Evolutionary conservation across 73 alveolate genomes (phyloP), one percentile per base, ranked within the genome.

Genomic region (Paramecium pentaurelia): DNA sequence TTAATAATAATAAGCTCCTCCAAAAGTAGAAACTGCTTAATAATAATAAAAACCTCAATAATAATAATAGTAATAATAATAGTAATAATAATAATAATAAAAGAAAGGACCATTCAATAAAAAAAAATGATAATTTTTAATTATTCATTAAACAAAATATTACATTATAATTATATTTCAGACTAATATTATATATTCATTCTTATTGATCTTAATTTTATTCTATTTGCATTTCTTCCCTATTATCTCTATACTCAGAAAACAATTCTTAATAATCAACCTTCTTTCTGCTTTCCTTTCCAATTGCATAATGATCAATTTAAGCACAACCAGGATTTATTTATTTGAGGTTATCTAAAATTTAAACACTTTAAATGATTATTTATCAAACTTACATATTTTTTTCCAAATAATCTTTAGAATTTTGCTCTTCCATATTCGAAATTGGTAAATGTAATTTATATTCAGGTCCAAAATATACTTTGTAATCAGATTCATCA

Each of bases 401-500:
- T 87, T 87, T 77, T 60, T 87, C 93, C 37, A 93, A 92, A 71
- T 95, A 92, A 60, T 94, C 98, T 75, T 97, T 96, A 34, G 97
- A 88, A 92, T 98, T 98, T 38, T 95, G 95, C 94, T 98, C 98
- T 92, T 98, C 99, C 99, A 98, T 98, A 92, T 98, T 98, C 84
- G 99, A 94, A 32, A 96, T 97, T 14, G 99, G 99, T 96, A 96
- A 94, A 91, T 95, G 97, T 32, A 98, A 91, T 85, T 95, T 96
- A 94, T 97, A 96, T 83, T 98, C 99, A 16, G 99, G 99, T 60
- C 96, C 97, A 93, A 96, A 98, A 94, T 97, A 98, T 44, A 93
- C 96, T 42, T 86, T 83, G 90, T 92, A 95, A 68, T 95, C 97
- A 77, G 88, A 87, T 49, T 96, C 97, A 27, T 93, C 95, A 18